phyloP scores from a whole-genome alignment of 441 rosid species.

The Populus hybrid region DNA sequence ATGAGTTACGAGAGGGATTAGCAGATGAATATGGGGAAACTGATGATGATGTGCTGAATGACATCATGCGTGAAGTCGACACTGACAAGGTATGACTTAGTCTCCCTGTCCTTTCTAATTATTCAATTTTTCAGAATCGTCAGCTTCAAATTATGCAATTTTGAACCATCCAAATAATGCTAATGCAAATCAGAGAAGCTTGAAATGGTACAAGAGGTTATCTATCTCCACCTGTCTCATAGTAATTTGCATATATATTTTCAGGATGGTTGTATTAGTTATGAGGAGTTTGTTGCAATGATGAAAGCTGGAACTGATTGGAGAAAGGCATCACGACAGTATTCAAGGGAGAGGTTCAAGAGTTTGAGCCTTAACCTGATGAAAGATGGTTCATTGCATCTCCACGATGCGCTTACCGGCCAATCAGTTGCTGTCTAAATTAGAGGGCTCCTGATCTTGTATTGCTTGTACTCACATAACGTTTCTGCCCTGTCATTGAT shows the following conservation, averaged over 20 bases:
- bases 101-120: background rate
- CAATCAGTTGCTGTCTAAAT: conserved; percentile 65
- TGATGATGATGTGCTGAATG: conserved; percentile 57
- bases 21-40: conserved; percentile 70
- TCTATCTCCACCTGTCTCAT: background rate
- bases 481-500: conserved; percentile 11
- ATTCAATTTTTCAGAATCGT: background rate
- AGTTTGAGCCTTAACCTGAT: conserved; percentile 86
- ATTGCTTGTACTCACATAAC: conserved; percentile 14
- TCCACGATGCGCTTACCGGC: conserved; percentile 81
- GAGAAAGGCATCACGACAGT: conserved; percentile 97
- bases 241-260: background rate
- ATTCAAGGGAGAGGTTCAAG: conserved; percentile 98
- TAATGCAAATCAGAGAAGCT: background rate
- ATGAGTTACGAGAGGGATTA: conserved; percentile 69
- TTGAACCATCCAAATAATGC: background rate
- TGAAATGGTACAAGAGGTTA: background rate
- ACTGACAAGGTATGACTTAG: conserved; percentile 68
- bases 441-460: conserved; percentile 6
- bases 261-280: conserved; percentile 86
- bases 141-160: background rate
- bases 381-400: conserved; percentile 96
- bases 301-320: conserved; percentile 99
- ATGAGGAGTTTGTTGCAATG: conserved; percentile 91
- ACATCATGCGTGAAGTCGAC: conserved; percentile 93